Evolutionary conservation across 2,329 filamentous ascomycete genomes (phyloP), one percentile per base, ranked within the genome.

Genomic region (Zelopaecilomyces penicillatus): DNA sequence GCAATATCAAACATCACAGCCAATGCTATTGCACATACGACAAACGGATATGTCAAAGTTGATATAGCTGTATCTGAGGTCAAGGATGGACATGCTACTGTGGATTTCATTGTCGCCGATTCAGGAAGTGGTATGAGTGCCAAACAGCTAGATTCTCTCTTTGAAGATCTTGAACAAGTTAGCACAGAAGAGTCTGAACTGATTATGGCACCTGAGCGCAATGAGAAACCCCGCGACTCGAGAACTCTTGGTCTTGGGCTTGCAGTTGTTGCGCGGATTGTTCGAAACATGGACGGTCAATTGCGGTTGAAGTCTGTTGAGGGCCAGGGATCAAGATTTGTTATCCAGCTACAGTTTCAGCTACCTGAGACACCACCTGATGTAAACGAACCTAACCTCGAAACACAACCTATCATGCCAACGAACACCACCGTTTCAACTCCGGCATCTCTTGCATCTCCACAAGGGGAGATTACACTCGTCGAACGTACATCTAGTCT

Each of bases 231-330:
- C 10, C 50, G 48, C 35, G 52, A 67, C 19, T 49, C 60, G 12
- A 64, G 67, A 40, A 81, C 80, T 0, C 65, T 95, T 1, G 90
- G 90, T 0, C 74, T 95, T 7, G 90, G 89, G 0, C 72, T 95
- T n/a, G 89, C 89, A 0, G 74, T 94, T 9, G 89, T 95, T n/a
- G 85, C 87, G 11, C 79, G 89, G 33, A 87, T 88, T 32, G 74
- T 95, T 30, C 78, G 82, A n/a, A 95, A 89, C 57, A 93, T 95
- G 86, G 83, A 91, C 47, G 90, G 89, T 0, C 89, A 95, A 56
- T 64, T 95, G 30, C 80, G 87, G 2, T 67, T 95, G 1, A 91
- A 89, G 56, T 95, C 88, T 0, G 87, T 93, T 55, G 76, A 85
- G 58, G 85, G 85, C 2, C 85, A 83, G 54, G 89, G 90, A 1